Evolutionary conservation across 176 grass and related monocot species (phyloP).

Genomic region (Oryza australiensis): DNA sequence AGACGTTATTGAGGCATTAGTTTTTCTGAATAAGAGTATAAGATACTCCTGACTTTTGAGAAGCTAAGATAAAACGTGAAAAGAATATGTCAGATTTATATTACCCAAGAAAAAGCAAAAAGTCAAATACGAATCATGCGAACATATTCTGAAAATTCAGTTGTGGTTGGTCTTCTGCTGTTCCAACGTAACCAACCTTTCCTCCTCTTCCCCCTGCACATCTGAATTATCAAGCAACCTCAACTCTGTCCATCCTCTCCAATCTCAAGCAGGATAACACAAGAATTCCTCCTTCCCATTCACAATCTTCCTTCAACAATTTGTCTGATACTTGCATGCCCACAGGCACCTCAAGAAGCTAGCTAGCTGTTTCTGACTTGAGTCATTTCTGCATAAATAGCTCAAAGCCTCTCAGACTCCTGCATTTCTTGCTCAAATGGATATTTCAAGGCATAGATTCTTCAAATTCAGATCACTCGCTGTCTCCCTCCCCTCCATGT

Average conservation of each 20-base stretch:
- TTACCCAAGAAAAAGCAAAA: neutral
- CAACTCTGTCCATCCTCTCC: neutral
- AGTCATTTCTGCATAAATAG: neutral
- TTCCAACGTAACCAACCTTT: neutral
- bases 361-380: neutral
- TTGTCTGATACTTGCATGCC: neutral
- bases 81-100: neutral
- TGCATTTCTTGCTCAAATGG: constrained; percentile 42
- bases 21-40: neutral
- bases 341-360: neutral
- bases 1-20: neutral
- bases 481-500: neutral
- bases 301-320: neutral
- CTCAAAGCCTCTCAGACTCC: neutral
- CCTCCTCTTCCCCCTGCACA: neutral
- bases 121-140: constrained; percentile 29
- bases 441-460: constrained; percentile 49
- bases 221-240: constrained; percentile 2
- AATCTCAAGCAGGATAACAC: neutral
- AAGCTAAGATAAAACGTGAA: neutral
- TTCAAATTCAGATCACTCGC: constrained; percentile 51
- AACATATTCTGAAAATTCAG: neutral
- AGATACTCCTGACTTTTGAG: neutral
- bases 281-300: neutral
- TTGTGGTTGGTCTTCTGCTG: neutral